Conservation (phyloP, 108 stramenopile species). For the Fragilaria radians region DNA sequence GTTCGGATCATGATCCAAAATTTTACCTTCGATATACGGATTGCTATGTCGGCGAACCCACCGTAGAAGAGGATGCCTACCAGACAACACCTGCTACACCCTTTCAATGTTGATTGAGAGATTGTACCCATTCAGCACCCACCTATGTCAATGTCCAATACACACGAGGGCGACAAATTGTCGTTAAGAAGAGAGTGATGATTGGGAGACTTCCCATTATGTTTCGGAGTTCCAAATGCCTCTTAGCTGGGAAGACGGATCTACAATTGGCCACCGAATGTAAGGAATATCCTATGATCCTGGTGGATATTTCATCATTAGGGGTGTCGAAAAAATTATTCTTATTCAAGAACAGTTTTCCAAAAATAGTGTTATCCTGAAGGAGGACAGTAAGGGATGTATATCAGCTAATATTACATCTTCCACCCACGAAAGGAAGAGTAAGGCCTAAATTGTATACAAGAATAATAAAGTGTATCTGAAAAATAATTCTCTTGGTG, state of each 20-base stretch:
- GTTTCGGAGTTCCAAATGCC: constrained; percentile 91
- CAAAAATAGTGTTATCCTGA: constrained; percentile 98
- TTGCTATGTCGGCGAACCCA: constrained; percentile 92
- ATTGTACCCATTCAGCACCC: constrained; percentile 97
- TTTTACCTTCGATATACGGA: constrained; percentile 94
- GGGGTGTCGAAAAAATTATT: constrained; percentile 96
- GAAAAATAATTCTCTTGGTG: constrained; percentile 95
- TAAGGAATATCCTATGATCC: constrained; percentile 99
- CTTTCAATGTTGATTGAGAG: constrained; percentile 94
- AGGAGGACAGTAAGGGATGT: constrained; percentile 85
- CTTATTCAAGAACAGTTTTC: constrained; percentile 98
- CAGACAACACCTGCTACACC: constrained; percentile 77
- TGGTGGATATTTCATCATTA: constrained; percentile 98
- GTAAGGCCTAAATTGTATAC: constrained; percentile 83
- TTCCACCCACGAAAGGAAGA: constrained; percentile 92
- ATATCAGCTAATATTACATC: constrained; percentile 87
- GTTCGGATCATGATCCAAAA: constrained; percentile 92
- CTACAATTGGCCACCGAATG: constrained; percentile 71
- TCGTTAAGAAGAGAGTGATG: constrained; percentile 78
- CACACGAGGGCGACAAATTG: constrained; percentile 89
- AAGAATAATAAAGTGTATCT: constrained; percentile 86
- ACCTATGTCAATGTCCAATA: constrained; percentile 97
- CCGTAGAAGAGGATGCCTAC: constrained; percentile 90
- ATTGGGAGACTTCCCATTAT: constrained; percentile 93
- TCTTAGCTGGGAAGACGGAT: constrained; percentile 77